Conservation (phyloP, 2,329 filamentous ascomycete genomes). For the Diplodia scrobiculata region DNA sequence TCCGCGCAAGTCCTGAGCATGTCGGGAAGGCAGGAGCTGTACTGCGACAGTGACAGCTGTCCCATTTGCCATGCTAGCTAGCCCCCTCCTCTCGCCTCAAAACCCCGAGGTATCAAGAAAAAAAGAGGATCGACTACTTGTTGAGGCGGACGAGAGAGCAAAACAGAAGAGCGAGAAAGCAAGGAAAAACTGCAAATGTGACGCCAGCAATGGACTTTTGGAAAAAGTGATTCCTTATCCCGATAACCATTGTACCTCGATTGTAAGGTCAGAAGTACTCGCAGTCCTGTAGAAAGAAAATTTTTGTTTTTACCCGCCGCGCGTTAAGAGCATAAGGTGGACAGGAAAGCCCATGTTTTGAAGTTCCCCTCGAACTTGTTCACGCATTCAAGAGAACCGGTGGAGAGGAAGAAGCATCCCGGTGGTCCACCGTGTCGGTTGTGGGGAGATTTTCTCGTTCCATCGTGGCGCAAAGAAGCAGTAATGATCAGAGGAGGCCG, state of each 20-base stretch:
- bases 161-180: not conserved
- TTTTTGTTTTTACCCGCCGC: not conserved
- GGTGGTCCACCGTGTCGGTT: not conserved
- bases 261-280: not conserved
- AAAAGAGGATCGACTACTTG: not conserved
- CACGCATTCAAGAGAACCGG: not conserved
- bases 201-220: not conserved
- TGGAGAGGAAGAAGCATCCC: not conserved
- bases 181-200: not conserved
- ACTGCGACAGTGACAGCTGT: not conserved
- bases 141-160: not conserved
- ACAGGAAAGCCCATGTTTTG: not conserved
- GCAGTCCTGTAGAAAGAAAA: not conserved
- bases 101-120: not conserved
- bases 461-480: constrained; percentile 13
- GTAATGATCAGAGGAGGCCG: not conserved
- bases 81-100: not conserved
- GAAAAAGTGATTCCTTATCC: not conserved
- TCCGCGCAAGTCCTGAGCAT: not conserved
- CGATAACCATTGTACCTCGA: not conserved
- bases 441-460: not conserved
- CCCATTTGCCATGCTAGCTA: not conserved
- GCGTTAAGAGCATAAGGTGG: not conserved
- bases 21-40: not conserved
- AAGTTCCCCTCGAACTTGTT: not conserved